Evolutionary conservation across 352 stramenopile genomes (phyloP).

Genomic region (Globisporangium cederbergense): DNA sequence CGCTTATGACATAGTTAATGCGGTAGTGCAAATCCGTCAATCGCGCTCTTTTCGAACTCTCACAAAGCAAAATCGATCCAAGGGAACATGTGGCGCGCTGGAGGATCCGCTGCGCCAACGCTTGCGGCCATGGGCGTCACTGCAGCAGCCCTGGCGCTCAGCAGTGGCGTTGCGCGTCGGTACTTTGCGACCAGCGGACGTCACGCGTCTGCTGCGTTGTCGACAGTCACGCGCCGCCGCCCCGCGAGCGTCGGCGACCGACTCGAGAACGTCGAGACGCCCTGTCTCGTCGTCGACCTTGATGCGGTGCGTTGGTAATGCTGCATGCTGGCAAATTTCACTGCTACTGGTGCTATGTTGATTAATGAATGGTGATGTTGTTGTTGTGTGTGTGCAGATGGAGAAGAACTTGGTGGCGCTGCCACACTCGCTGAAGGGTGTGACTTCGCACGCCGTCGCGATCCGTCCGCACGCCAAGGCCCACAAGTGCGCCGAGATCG

Average conservation of each 20-base stretch:
- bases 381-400: constrained; percentile 25
- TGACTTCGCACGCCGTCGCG: constrained; percentile 22
- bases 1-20: too few species aligned
- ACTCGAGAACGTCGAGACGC: constrained; percentile 51
- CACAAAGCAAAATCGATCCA: too few species aligned
- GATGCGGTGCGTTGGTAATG: constrained; percentile 29
- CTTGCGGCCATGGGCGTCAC: constrained; percentile 10
- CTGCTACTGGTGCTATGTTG: background rate
- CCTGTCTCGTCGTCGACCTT: constrained; percentile 62
- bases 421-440: constrained; percentile 27
- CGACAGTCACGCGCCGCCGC: constrained; percentile 17
- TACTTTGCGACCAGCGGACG: background rate
- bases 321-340: background rate
- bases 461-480: constrained; percentile 74
- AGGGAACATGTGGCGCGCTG: constrained; percentile 1
- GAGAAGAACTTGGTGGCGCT: constrained; percentile 48
- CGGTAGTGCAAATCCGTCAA: too few species aligned
- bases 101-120: constrained; percentile 2
- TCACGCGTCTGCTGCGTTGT: background rate
- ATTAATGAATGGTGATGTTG: background rate
- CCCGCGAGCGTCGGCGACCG: constrained; percentile 18
- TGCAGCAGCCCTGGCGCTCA: constrained; percentile 9
- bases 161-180: constrained; percentile 6
- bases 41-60: too few species aligned
- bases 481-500: constrained; percentile 61